phyloP scores from a whole-genome alignment of 352 stramenopile genomes.

The Pythium myriotylum region DNA sequence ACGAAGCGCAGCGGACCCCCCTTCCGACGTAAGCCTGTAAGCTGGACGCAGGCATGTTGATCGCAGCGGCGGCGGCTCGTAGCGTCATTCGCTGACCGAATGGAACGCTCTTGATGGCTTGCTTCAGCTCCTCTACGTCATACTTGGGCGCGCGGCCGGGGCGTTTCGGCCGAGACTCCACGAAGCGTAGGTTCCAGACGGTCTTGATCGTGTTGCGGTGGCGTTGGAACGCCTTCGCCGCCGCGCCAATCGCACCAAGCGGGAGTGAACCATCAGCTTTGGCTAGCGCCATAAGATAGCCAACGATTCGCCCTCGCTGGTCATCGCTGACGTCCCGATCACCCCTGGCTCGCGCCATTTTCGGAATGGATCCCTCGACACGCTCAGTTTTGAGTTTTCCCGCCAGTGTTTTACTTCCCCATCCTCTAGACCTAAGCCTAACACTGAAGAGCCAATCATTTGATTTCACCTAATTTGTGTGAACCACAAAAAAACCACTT shows the following conservation, averaged over 20 bases:
- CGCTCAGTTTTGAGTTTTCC: too few species aligned
- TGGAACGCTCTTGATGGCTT: background rate
- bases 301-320: too few species aligned
- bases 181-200: background rate
- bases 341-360: too few species aligned
- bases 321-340: too few species aligned
- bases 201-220: slow-evolving; percentile 11
- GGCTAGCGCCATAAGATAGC: too few species aligned
- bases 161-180: background rate
- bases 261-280: too few species aligned
- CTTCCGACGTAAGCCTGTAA: slow-evolving; percentile 25
- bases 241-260: background rate
- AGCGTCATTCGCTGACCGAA: background rate
- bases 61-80: background rate
- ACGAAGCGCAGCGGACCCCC: background rate
- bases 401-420: too few species aligned
- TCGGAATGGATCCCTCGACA: too few species aligned
- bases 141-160: background rate
- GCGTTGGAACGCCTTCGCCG: background rate
- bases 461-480: too few species aligned
- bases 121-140: background rate
- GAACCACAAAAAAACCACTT: too few species aligned
- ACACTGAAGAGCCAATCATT: too few species aligned
- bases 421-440: too few species aligned
- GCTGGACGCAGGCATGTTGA: background rate